These are phyloP conservation scores for Leccinum aurantiacum DNA, from an alignment of 768 basidiomycete species.

Conservation along the genomic window DNA sequence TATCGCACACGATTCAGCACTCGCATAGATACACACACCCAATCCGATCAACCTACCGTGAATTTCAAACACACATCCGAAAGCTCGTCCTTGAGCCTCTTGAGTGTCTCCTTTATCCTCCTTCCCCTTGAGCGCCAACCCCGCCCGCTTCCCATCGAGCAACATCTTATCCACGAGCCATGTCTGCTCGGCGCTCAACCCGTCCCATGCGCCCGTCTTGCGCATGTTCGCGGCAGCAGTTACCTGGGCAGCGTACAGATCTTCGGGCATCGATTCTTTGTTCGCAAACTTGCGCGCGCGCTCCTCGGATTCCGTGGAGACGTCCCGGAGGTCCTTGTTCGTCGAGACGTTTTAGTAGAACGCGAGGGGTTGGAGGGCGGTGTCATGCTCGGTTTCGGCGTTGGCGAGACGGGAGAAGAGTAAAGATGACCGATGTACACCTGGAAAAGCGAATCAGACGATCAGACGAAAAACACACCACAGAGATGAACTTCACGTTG, in stretches of 20 bases:
- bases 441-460: slow-evolving; percentile 35
- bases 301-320: slow-evolving; percentile 69
- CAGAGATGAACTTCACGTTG: slow-evolving; percentile 46
- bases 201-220: slow-evolving; percentile 57
- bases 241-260: slow-evolving; percentile 70
- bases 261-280: slow-evolving; percentile 75
- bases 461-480: background rate
- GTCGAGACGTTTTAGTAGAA: slow-evolving; percentile 84
- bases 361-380: slow-evolving; percentile 35
- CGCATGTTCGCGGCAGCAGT: slow-evolving; percentile 70
- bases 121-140: slow-evolving; percentile 70
- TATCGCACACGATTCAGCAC: background rate
- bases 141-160: slow-evolving; percentile 74
- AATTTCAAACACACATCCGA: slow-evolving; percentile 74
- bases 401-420: slow-evolving; percentile 40
- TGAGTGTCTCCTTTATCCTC: slow-evolving; percentile 54
- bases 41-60: slow-evolving; percentile 18
- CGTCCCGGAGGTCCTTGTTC: slow-evolving; percentile 70
- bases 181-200: slow-evolving; percentile 62
- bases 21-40: background rate
- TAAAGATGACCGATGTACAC: slow-evolving; percentile 38
- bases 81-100: slow-evolving; percentile 68
- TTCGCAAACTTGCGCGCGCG: slow-evolving; percentile 69
- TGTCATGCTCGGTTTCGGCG: slow-evolving; percentile 55
- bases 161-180: slow-evolving; percentile 77